Base-by-base conservation (phyloP, 2,329 filamentous ascomycete genomes). In the Cercospora sp. region DNA sequence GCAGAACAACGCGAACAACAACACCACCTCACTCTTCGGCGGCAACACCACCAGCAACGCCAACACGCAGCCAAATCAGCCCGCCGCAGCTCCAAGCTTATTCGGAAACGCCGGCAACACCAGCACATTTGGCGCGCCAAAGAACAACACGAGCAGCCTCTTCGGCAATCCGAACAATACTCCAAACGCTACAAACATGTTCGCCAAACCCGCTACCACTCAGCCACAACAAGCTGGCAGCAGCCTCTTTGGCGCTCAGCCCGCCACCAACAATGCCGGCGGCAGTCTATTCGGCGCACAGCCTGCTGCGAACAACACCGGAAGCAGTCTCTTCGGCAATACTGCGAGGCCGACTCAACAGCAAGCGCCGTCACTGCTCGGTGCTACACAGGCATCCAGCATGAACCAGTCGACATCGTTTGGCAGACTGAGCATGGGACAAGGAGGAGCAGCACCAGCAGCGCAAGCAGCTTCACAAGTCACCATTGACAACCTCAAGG, bases 401-500 rank as follows among this genome's bases (percentile, higher is more conserved):
- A 39, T 71, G 18, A 69, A 69, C 53, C 72, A 74, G 55, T 69
- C 71, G 28, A 65, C 75, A 9, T 75, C 76, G 18, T 76, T 80
- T 64, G 74, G 73, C 30, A 73, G 74, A 39, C 74, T 80, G 10
- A 76, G 72, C 53, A 82, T 87, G 77, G 85, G 85, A 65, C 85
- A 86, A 72, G 79, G 82, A 69, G 39, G 81, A 84, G 61, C 84
- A 86, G 18, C 69, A 55, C 53, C 66, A 71, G 85, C 59, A 26
- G 45, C 59, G 23, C 67, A 68, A 55, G 67, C 67, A 8, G 67
- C 67, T 10, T 65, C 67, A n/a, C 90, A 91, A 75, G 91, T 96
- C 74, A 91, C 95, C 79, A 81, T 91, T 63, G 87, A 87, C 73
- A 92, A 91, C 76, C 84, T 98, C 68, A 89, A 93, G 63, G 90